A percentile compares a stretch with the other conserved stretches of the same genome.
phyloP scores from a whole-genome alignment of 208 protist genomes.

The Leptomonas seymouri region DNA sequence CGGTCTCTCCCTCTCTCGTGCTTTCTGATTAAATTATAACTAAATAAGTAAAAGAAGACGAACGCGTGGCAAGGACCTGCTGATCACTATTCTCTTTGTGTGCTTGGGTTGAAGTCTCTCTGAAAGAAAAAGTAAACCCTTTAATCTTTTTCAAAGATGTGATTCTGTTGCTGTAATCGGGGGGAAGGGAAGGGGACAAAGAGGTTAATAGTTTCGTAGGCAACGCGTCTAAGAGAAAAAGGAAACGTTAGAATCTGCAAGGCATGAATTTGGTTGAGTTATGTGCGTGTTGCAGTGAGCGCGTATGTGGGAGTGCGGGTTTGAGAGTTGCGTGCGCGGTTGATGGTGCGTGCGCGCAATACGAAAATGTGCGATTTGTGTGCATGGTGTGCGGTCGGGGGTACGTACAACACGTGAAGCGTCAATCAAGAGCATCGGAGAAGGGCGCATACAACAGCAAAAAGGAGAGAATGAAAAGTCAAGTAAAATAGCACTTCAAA shows the following conservation, averaged over 20 bases:
- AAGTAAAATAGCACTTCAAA: no score
- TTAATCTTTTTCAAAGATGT: not conserved
- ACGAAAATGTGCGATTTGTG: no score
- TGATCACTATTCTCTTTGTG: not conserved
- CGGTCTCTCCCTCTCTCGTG: not conserved
- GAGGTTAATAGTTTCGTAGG: not conserved
- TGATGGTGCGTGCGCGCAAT: no score
- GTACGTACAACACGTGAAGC: no score
- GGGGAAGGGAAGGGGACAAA: no score
- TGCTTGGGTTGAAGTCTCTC: not conserved
- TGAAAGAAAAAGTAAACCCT: not conserved
- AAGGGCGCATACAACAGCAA: no score
- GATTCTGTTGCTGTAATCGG: not conserved
- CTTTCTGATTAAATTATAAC: not conserved
- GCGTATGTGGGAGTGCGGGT: not conserved
- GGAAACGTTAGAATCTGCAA: constrained; percentile 4
- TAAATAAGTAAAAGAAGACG: no score
- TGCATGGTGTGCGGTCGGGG: no score
- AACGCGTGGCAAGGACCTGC: not conserved
- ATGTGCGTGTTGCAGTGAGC: not conserved
- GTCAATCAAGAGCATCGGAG: no score
- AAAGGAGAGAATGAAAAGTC: no score
- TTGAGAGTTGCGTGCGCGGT: no score
- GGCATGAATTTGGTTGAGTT: not conserved
- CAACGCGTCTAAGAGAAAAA: constrained; percentile 1